Evolutionary conservation across 1,284 basidiomycete species (phyloP), one percentile per base, ranked within the genome.

Genomic region (Takashimella tepidaria): DNA sequence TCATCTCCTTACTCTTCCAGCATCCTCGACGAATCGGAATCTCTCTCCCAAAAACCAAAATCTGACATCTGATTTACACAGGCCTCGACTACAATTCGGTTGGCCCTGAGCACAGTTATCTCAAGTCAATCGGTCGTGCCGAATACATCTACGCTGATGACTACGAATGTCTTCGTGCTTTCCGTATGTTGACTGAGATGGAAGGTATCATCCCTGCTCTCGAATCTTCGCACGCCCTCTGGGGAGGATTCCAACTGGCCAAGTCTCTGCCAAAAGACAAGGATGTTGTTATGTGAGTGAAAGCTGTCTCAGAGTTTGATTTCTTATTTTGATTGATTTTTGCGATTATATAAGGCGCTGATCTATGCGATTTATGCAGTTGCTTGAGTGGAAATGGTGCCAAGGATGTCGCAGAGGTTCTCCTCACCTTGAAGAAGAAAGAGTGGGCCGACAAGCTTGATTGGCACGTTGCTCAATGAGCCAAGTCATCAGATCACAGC

Each of bases 171-270:
- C 79, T 98, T 31, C 81, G 89, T 42, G 96, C 92, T 0, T 98
- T 99, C 83, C 82, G 91, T 61, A 80, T 91, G 76, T 82, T 86
- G 66, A 96, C 92, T 0, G 89, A 98, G 75, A 76, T 85, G 22
- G 96, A 98, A 78, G 96, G 96, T 27, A 98, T 99, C 70, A 98
- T 99, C 68, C 96, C 95, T 25, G 89, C 96, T 21, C 79, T 99
- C 54, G 96, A 98, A 76, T 93, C 92, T 1, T 86, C 89, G 21
- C 96, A 99, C 76, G 96, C 92, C 11, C 83, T 98, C 66, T 98
- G 92, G 91, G 86, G 87, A 46, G 91, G 88, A 22, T 82, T 96
- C 50, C 81, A 87, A 50, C 76, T 91, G 26, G 95, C 96, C 4
- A 91, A 88, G 78, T 86, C 83, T 1, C 74, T 98, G 71, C 81